Evolutionary conservation across 192 early-diverging fungal species (phyloP).

Genomic region (Entomortierella beljakovae): DNA sequence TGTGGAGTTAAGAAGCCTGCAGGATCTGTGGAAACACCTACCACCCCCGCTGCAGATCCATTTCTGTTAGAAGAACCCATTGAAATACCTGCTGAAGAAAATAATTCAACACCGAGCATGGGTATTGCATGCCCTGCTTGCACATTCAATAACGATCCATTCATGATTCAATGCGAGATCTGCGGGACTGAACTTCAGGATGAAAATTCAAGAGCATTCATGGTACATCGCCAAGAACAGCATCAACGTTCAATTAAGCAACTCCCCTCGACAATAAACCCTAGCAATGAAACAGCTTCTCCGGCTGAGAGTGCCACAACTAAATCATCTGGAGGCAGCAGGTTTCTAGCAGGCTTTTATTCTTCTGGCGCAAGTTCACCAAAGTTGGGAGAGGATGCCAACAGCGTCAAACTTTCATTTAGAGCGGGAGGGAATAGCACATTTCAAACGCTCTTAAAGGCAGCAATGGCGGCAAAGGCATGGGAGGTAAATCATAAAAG

Average conservation of each 20-base stretch:
- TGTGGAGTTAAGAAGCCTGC: conserved; percentile 66
- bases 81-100: background rate
- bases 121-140: conserved; percentile 76
- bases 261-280: conserved; percentile 12
- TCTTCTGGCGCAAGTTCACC: background rate
- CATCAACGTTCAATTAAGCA: conserved; percentile 44
- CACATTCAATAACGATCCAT: conserved; percentile 90
- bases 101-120: conserved; percentile 6
- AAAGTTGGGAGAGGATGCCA: conserved; percentile 31
- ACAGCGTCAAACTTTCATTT: conserved; percentile 82
- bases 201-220: conserved; percentile 23
- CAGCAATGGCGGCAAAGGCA: conserved; percentile 65
- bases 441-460: conserved; percentile 74
- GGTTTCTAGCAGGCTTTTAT: conserved; percentile 19
- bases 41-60: conserved; percentile 15
- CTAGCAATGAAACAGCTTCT: background rate
- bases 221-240: conserved; percentile 45
- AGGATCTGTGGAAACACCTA: background rate
- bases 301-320: background rate
- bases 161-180: conserved; percentile 86
- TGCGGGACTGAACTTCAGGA: conserved; percentile 77
- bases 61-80: conserved; percentile 24
- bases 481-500: conserved; percentile 67
- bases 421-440: conserved; percentile 72
- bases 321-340: conserved; percentile 8